These are phyloP conservation scores for Neurospora tetraspora DNA, from an alignment of 495 filamentous ascomycete species.

Conservation along the genomic window DNA sequence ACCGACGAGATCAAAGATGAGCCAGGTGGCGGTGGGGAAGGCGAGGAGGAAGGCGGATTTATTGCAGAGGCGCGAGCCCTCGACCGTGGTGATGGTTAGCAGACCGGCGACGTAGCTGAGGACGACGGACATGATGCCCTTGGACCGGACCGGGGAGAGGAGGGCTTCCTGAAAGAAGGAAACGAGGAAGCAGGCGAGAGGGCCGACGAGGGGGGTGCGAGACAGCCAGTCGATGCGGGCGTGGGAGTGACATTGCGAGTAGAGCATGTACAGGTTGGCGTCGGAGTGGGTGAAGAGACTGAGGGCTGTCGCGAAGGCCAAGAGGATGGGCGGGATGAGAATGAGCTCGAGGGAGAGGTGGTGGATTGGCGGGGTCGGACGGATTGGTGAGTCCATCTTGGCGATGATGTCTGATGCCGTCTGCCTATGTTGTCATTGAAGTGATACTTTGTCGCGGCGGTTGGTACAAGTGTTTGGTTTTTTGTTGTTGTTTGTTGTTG, in stretches of 20 bases:
- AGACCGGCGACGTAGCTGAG: slow-evolving; percentile 24
- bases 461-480: not conserved
- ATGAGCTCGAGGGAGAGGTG: slow-evolving; percentile 17
- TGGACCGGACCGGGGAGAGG: slow-evolving; percentile 13
- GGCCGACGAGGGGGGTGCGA: slow-evolving; percentile 23
- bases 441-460: not conserved
- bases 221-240: slow-evolving; percentile 25
- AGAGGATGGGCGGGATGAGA: slow-evolving; percentile 21
- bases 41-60: slow-evolving; percentile 19
- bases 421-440: not conserved
- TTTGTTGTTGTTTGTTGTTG: not conserved
- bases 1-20: slow-evolving; percentile 30
- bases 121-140: slow-evolving; percentile 16
- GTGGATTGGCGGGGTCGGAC: slow-evolving; percentile 16
- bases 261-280: slow-evolving; percentile 30
- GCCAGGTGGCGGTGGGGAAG: slow-evolving; percentile 26
- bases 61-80: slow-evolving; percentile 30
- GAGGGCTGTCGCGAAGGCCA: slow-evolving; percentile 19
- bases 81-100: slow-evolving; percentile 28
- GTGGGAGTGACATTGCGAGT: slow-evolving; percentile 32
- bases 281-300: slow-evolving; percentile 22
- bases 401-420: not conserved
- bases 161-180: slow-evolving; percentile 26
- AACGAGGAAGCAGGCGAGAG: slow-evolving; percentile 30
- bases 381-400: slow-evolving; percentile 12